Conservation (phyloP, 768 basidiomycete species). For the Tephrocybe sp. region DNA sequence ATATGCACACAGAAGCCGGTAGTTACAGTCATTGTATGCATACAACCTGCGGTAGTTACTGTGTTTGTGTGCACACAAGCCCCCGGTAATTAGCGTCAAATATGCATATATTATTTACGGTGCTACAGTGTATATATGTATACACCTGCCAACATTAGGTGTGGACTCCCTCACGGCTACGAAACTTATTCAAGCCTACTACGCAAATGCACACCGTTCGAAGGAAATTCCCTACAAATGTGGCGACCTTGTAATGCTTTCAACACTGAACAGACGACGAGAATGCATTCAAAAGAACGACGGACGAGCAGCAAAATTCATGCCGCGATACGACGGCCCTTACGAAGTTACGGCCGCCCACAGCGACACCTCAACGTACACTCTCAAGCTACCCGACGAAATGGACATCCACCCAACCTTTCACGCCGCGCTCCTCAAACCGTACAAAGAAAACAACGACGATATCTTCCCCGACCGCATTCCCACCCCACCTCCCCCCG, state of each 20-base stretch:
- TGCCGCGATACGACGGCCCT: constrained; percentile 31
- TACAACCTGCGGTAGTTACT: no score
- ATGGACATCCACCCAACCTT: neutral
- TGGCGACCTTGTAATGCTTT: constrained; percentile 26
- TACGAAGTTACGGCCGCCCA: constrained; percentile 19
- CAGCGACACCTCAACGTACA: neutral
- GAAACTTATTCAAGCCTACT: constrained; percentile 17
- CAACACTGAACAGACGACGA: constrained; percentile 19
- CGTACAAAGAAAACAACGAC: neutral
- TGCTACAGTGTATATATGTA: no score
- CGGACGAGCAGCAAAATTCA: constrained; percentile 33
- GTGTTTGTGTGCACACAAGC: no score
- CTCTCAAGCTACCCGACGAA: neutral
- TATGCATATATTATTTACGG: no score
- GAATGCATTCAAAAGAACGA: constrained; percentile 21
- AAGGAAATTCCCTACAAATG: neutral
- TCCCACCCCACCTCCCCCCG: neutral
- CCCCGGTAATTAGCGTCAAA: no score
- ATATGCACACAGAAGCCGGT: no score
- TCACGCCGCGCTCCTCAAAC: neutral
- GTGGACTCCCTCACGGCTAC: neutral
- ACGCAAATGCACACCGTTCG: constrained; percentile 13
- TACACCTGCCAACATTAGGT: no score
- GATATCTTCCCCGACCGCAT: neutral
- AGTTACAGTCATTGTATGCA: no score